Conservation (phyloP, 2,329 filamentous ascomycete species). For the Epichloe festucae region DNA sequence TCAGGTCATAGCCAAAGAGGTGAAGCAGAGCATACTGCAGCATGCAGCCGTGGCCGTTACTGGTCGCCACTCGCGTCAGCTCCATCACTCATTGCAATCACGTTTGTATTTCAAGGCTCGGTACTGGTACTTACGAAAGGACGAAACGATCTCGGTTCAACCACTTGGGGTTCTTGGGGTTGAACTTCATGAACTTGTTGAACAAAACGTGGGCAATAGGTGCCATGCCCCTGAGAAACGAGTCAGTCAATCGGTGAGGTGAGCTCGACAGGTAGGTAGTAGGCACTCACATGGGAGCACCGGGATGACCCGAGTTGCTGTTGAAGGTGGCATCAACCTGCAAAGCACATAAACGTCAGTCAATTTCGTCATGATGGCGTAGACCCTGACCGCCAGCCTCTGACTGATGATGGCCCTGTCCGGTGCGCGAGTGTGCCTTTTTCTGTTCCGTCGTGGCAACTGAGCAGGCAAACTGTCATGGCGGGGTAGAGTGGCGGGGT, state of each 20-base stretch:
- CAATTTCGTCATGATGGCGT: background rate
- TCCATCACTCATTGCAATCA: background rate
- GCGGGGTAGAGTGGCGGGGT: conserved; percentile 16
- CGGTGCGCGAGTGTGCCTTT: background rate
- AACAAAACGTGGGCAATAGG: conserved; percentile 92
- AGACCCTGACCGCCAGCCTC: conserved; percentile 1
- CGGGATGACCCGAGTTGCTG: conserved; percentile 96
- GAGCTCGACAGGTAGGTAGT: background rate
- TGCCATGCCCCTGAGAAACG: conserved; percentile 56
- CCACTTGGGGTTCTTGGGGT: conserved; percentile 98
- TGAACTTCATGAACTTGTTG: conserved; percentile 99
- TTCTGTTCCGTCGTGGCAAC: background rate
- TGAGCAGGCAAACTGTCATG: conserved; percentile 10
- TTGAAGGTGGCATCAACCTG: conserved; percentile 95
- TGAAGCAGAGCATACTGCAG: conserved; percentile 97
- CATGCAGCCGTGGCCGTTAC: conserved; percentile 98
- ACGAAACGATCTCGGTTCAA: conserved; percentile 97
- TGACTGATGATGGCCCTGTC: background rate
- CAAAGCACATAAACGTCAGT: background rate
- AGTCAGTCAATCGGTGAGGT: conserved; percentile 18
- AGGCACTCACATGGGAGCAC: conserved; percentile 74
- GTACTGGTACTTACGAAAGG: conserved; percentile 66
- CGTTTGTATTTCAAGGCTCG: background rate
- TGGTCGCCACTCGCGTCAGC: conserved; percentile 23
- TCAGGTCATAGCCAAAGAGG: conserved; percentile 80